A percentile compares a stretch with the other conserved stretches of the same genome.
These are phyloP conservation scores for Pichia sp. DNA, from an alignment of 1,139 yeast species.

Conservation along the genomic window DNA sequence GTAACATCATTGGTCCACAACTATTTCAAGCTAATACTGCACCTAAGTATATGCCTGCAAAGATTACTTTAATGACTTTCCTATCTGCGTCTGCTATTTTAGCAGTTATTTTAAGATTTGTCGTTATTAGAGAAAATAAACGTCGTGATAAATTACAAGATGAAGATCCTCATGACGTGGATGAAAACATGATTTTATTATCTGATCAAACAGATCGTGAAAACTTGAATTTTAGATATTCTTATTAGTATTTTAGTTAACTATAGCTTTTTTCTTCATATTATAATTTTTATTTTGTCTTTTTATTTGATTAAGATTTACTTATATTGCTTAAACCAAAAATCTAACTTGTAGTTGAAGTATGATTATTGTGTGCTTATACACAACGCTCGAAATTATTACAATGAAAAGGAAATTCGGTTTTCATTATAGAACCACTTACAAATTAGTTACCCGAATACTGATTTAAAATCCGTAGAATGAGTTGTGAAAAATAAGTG, in stretches of 20 bases:
- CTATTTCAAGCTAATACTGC: conserved; percentile 37
- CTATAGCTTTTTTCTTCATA: background rate
- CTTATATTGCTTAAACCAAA: too few relatives aligned
- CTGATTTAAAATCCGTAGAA: too few relatives aligned
- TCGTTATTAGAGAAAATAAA: conserved; percentile 36
- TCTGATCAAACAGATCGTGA: conserved; percentile 36
- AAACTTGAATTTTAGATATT: conserved; percentile 33
- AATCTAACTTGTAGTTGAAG: too few relatives aligned
- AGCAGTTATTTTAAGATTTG: conserved; percentile 32
- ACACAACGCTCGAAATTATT: too few relatives aligned
- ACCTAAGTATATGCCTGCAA: conserved; percentile 39
- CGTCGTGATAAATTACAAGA: conserved; percentile 32
- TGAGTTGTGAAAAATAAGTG: too few relatives aligned
- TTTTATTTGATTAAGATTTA: too few relatives aligned
- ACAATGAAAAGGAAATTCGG: too few relatives aligned
- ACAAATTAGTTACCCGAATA: too few relatives aligned
- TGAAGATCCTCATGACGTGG: conserved; percentile 13
- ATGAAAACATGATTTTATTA: conserved; percentile 24
- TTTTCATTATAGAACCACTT: too few relatives aligned
- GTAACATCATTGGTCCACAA: conserved; percentile 48
- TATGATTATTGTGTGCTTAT: too few relatives aligned
- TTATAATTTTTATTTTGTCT: background rate
- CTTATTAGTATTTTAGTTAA: background rate
- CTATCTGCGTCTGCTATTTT: conserved; percentile 30
- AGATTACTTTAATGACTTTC: conserved; percentile 40